Base-by-base conservation (phyloP, 2,329 filamentous ascomycete genomes). In the Beauveria sp. region DNA sequence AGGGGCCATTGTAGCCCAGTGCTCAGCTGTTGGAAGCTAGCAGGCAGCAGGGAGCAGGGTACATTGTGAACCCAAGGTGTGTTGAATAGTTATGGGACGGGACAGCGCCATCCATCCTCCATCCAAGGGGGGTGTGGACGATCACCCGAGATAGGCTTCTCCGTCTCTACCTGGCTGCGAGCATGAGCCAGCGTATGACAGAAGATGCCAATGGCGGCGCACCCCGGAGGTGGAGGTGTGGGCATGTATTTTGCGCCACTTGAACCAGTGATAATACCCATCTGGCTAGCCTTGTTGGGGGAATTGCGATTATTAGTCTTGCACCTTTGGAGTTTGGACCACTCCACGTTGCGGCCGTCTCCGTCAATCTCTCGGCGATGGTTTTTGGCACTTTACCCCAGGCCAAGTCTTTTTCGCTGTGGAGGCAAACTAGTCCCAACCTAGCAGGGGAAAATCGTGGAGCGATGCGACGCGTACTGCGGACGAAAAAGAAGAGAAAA, bases 131-230 rank as follows among this genome's bases (percentile, higher is more conserved):
- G 46, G 38, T 22, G 18, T 28, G 42, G 49, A 26, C 58, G 58
- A 60, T 60, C 58, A 52, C 47, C 58, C 58, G 40, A 60, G 42
- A 53, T 60, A 26, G 49, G 28, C 57, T 60, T 43, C 20, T 20
- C 56, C 20, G 56, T 52, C 30, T 18, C 30, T 18, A 22, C 22
- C 24, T 20, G 24, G 43, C 28, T 46, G 56, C 46, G 9, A 22
- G 26, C 55, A 26, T 53, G 55, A 34, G 46, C 24, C 22, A 46
- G 26, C 47, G 57, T 52, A 18, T 22, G 55, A 50, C 55, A 58
- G 45, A 28, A 49, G 26, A 34, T 56, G 18, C 53, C 42, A 58
- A 58, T 58, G 56, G 24, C 18, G 51, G 46, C 57, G 24, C 46
- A 6, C 34, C 28, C 38, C 57, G 22, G 56, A 18, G 49, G 58